Evolutionary conservation across 331 rosid genomes (phyloP), one percentile per base, ranked within the genome.

Genomic region (Quercus lobata): DNA sequence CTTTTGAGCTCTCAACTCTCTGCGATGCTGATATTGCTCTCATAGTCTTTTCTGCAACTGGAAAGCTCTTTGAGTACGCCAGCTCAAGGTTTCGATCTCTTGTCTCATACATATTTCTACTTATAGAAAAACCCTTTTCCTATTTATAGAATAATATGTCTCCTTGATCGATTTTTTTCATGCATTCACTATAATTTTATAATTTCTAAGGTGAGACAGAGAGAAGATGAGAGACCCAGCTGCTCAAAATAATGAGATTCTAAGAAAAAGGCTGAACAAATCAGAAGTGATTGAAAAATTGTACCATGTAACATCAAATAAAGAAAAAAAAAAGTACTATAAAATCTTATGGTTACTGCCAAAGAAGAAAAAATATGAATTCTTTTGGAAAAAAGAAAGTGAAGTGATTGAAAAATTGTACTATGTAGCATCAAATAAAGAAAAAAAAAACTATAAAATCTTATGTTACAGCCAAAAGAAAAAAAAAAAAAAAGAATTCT

Each of bases 11-110:
- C 0, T 82, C 92, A 14, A 89, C 90, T 49, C 93, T 91, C 25
- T 91, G 96, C 71, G 96, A 91, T 81, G 93, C 93, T 60, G 89
- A 91, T 11, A 79, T 91, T 22, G 93, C 90, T 49, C 96, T 91
- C 86, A 52, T 91, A 1, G 93, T 89, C 49, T 91, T 91, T 69
- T 91, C 96, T 78, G 54, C 89, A 4, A 85, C 93, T 17, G 86
- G 82, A 68, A 91, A 84, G 86, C 91, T 89, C 80, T 91, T 76
- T 73, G 81, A 91, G 7, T 91, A 80, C 79, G 76, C 93, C 18
- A 86, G 79, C 83, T 81, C 96, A 52, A 91, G 93, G 93, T 37
- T 19, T 14, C 54, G 37, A 19, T 34, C 5, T 57, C 16, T 11
- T 7, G 2, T 7, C 44, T 37, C 44, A 7, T 37, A 37, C 44